Evolutionary conservation across 139 green algal species (phyloP).

Genomic region (Yamagishiella unicocca): DNA sequence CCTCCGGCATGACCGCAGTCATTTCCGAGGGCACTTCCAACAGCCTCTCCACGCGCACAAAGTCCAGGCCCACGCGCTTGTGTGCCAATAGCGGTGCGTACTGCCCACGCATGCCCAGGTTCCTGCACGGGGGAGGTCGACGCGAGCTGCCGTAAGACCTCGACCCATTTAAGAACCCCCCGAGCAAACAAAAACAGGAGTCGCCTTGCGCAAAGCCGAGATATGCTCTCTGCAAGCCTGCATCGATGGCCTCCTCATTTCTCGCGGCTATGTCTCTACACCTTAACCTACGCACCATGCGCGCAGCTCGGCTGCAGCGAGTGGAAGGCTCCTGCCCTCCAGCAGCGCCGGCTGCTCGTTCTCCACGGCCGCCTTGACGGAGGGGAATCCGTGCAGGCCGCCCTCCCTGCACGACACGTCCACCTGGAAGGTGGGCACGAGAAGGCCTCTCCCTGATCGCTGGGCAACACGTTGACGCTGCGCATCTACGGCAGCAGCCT

Average conservation of each 20-base stretch:
- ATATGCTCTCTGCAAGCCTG: neutral
- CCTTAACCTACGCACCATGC: neutral
- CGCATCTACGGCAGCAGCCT: too few species aligned
- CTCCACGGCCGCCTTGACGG: neutral
- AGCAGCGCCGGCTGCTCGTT: neutral
- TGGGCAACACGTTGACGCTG: too few species aligned
- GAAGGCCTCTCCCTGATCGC: too few species aligned
- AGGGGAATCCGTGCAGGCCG: neutral
- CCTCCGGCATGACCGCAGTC: neutral
- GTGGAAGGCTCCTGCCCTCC: neutral
- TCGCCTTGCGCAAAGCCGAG: neutral
- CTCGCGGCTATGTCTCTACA: neutral
- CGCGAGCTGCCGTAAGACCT: neutral
- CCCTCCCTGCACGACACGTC: neutral
- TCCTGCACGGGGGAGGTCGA: neutral
- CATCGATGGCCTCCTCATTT: too few species aligned
- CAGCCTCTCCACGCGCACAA: neutral
- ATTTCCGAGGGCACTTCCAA: neutral
- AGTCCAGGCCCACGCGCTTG: constrained; percentile 3
- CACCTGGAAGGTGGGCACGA: too few species aligned
- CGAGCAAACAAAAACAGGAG: neutral
- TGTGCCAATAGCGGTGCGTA: neutral
- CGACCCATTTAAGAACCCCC: neutral
- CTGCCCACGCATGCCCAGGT: neutral
- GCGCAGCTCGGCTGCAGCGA: neutral